Conservation (phyloP, 805 yeast genomes). For the Metschnikowia dekortorum region DNA sequence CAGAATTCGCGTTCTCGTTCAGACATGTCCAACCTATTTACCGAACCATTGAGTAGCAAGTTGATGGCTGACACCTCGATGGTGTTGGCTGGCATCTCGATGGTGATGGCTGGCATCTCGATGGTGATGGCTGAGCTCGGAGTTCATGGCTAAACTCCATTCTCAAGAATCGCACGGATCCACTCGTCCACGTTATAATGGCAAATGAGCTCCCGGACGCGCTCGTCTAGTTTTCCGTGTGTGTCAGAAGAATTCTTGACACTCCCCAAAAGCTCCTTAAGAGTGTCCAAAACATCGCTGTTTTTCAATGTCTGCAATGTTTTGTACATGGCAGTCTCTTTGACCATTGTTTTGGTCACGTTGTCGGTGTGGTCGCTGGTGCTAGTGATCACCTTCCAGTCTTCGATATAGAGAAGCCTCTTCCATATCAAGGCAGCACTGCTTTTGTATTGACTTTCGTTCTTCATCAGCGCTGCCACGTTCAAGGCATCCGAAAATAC, state of each 20-base stretch:
- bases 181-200: slow-evolving; percentile 21
- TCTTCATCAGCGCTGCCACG: slow-evolving; percentile 39
- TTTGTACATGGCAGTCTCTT: slow-evolving; percentile 41
- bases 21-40: no score
- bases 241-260: slow-evolving; percentile 2
- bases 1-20: no score
- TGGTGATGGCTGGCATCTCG: no score
- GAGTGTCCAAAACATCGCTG: background rate
- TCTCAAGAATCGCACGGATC: slow-evolving; percentile 13
- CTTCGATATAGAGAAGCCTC: slow-evolving; percentile 50
- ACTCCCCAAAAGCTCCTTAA: slow-evolving; percentile 11
- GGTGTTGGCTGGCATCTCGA: no score
- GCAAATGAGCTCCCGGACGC: slow-evolving; percentile 14
- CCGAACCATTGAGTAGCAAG: no score
- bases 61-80: no score
- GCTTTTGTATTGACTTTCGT: slow-evolving; percentile 21
- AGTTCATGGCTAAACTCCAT: slow-evolving; percentile 9
- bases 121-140: background rate
- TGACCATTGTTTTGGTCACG: slow-evolving; percentile 33
- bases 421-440: slow-evolving; percentile 47
- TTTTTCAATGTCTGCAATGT: slow-evolving; percentile 27
- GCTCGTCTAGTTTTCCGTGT: slow-evolving; percentile 8
- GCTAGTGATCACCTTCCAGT: slow-evolving; percentile 42
- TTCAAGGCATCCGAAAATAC: slow-evolving; percentile 46
- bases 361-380: slow-evolving; percentile 40